Evolutionary conservation across 2,329 filamentous ascomycete genomes (phyloP).

Genomic region (Claviceps sp.): DNA sequence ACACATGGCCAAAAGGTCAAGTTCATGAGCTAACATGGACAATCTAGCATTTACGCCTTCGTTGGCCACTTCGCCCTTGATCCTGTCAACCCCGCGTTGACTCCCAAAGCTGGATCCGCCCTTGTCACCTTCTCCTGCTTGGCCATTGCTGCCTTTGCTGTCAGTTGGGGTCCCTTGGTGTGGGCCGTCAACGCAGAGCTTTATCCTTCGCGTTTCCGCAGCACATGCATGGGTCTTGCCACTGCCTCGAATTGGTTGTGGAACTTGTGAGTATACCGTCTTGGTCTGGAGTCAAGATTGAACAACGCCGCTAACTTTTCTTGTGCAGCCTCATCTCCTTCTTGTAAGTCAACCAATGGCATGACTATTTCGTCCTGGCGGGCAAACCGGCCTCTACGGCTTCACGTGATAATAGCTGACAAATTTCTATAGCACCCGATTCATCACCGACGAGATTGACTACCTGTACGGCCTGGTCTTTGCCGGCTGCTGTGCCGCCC

Average conservation of each 20-base stretch:
- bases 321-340: constrained; percentile 27
- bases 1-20: neutral
- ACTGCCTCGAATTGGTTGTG: constrained; percentile 50
- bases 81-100: constrained; percentile 26
- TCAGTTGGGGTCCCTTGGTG: constrained; percentile 56
- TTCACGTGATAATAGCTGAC: constrained; percentile 10
- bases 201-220: constrained; percentile 45
- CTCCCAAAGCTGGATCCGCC: constrained; percentile 37
- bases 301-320: neutral
- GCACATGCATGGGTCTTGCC: constrained; percentile 40
- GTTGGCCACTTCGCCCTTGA: constrained; percentile 34
- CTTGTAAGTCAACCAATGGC: constrained; percentile 21
- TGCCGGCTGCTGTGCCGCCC: constrained; percentile 50
- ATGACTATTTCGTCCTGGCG: too few relatives aligned
- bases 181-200: constrained; percentile 54
- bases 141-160: constrained; percentile 54
- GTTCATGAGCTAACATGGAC: neutral
- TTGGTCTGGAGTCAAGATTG: neutral
- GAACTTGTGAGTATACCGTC: constrained; percentile 39
- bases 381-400: too few relatives aligned
- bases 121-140: constrained; percentile 58
- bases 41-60: constrained; percentile 30
- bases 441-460: constrained; percentile 56
- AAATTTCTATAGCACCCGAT: constrained; percentile 39
- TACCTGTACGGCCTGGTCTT: constrained; percentile 62